These are phyloP conservation scores for Marasmius fiardii DNA, from an alignment of 1,284 basidiomycete species.

Conservation along the genomic window DNA sequence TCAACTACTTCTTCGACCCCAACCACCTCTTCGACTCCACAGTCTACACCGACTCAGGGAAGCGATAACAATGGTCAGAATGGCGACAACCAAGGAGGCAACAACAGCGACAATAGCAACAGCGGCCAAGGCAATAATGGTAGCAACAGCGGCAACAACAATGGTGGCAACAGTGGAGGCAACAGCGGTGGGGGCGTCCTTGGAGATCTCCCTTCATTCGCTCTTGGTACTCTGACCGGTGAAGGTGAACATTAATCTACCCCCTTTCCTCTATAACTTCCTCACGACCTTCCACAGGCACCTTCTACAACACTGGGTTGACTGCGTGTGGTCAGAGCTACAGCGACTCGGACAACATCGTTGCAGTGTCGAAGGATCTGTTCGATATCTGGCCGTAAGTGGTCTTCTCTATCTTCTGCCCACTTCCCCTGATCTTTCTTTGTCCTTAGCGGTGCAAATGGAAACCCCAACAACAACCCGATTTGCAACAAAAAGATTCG, in stretches of 20 bases:
- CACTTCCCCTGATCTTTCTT: conserved; percentile 10
- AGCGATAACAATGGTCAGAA: no score
- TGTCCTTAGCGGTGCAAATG: conserved; percentile 45
- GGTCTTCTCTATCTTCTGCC: not conserved
- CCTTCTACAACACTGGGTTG: conserved; percentile 43
- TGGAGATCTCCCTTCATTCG: not conserved
- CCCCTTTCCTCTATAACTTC: conserved; percentile 4
- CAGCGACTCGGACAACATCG: conserved; percentile 51
- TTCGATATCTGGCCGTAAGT: conserved; percentile 66
- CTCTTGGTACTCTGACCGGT: conserved; percentile 37
- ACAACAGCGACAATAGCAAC: conserved; percentile 14
- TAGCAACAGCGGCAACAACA: conserved; percentile 13
- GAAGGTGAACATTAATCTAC: conserved; percentile 34
- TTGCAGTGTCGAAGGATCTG: conserved; percentile 53
- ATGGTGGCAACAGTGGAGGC: not conserved
- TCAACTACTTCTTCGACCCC: not conserved
- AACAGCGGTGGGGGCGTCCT: conserved; percentile 18
- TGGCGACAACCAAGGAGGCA: conserved; percentile 1
- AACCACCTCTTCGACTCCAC: conserved; percentile 16
- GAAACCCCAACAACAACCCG: conserved; percentile 65
- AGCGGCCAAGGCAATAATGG: conserved; percentile 5
- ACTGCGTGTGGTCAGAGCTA: conserved; percentile 69
- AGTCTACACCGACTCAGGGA: conserved; percentile 11
- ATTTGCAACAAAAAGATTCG: conserved; percentile 48
- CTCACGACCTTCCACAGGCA: conserved; percentile 6